Conservation (phyloP, 2,329 filamentous ascomycete genomes). For the Verticillium longisporum region DNA sequence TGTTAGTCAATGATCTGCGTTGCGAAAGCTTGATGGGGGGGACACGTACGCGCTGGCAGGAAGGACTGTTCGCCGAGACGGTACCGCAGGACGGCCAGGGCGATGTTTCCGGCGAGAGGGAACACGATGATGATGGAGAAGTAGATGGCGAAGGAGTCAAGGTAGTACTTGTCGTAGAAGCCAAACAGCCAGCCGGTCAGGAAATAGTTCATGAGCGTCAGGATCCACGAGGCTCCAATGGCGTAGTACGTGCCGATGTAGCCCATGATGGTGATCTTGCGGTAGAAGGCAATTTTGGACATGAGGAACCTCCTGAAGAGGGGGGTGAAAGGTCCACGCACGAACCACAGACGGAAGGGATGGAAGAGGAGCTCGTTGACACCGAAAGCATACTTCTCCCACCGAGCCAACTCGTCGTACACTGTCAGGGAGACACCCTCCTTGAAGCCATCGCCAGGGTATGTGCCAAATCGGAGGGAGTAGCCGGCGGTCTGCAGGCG, state of each 20-base stretch:
- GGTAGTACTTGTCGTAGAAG: constrained; percentile 58
- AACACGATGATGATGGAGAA: constrained; percentile 60
- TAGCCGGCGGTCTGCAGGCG: constrained; percentile 64
- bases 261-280: constrained; percentile 64
- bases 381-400: constrained; percentile 69
- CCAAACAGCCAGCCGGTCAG: constrained; percentile 66
- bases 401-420: constrained; percentile 64
- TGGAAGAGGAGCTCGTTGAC: constrained; percentile 67
- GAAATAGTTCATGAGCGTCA: constrained; percentile 65
- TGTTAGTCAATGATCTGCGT: not conserved
- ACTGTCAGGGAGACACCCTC: constrained; percentile 68
- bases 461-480: constrained; percentile 61
- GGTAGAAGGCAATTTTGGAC: constrained; percentile 55
- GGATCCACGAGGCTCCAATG: constrained; percentile 59
- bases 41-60: constrained; percentile 21
- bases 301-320: constrained; percentile 55
- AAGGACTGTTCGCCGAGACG: constrained; percentile 48
- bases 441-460: constrained; percentile 64
- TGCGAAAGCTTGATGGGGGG: not conserved
- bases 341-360: constrained; percentile 55
- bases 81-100: constrained; percentile 57
- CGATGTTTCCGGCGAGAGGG: constrained; percentile 52
- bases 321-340: constrained; percentile 56
- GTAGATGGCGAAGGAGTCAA: constrained; percentile 59
- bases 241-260: constrained; percentile 67